phyloP scores from a whole-genome alignment of 1,284 basidiomycete species.

The Cryptococcus sp. region DNA sequence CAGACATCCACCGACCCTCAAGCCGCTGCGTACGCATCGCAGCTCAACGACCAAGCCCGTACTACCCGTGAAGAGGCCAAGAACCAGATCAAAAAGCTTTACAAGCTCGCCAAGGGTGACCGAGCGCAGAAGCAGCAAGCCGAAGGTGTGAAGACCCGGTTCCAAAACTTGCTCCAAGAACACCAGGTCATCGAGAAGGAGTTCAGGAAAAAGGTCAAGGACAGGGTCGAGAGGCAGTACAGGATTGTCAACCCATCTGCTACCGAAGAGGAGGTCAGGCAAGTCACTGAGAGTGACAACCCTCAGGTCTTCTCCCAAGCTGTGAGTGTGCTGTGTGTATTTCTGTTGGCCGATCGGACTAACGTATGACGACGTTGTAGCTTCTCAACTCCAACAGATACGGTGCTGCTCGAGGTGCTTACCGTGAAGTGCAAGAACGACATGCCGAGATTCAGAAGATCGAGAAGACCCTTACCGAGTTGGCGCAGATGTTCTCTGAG shows the following conservation, averaged over 20 bases:
- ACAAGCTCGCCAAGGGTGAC: constrained; percentile 73
- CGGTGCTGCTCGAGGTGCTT: constrained; percentile 78
- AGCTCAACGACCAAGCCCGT: constrained; percentile 75
- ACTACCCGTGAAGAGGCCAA: constrained; percentile 72
- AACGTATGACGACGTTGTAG: constrained; percentile 52
- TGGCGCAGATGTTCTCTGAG: constrained; percentile 88
- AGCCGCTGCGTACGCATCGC: constrained; percentile 58
- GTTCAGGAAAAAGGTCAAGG: constrained; percentile 89
- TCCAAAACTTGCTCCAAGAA: constrained; percentile 57
- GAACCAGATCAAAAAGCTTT: constrained; percentile 74
- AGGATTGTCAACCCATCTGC: constrained; percentile 95
- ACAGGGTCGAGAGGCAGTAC: constrained; percentile 92
- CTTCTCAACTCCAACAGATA: constrained; percentile 80
- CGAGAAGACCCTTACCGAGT: constrained; percentile 81
- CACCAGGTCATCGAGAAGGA: constrained; percentile 89
- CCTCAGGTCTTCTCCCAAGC: constrained; percentile 87
- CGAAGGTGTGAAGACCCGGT: constrained; percentile 54
- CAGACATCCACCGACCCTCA: constrained; percentile 49
- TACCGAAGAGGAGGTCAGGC: constrained; percentile 75
- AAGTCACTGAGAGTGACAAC: constrained; percentile 74
- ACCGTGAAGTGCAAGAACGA: constrained; percentile 86
- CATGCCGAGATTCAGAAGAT: constrained; percentile 86
- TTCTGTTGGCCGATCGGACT: background rate
- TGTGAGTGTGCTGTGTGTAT: constrained; percentile 56
- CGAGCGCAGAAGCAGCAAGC: constrained; percentile 83